Evolutionary conservation across 164 flowering plant species (phyloP), one percentile per base, ranked within the genome.

Genomic region (Berberis vulgaris): DNA sequence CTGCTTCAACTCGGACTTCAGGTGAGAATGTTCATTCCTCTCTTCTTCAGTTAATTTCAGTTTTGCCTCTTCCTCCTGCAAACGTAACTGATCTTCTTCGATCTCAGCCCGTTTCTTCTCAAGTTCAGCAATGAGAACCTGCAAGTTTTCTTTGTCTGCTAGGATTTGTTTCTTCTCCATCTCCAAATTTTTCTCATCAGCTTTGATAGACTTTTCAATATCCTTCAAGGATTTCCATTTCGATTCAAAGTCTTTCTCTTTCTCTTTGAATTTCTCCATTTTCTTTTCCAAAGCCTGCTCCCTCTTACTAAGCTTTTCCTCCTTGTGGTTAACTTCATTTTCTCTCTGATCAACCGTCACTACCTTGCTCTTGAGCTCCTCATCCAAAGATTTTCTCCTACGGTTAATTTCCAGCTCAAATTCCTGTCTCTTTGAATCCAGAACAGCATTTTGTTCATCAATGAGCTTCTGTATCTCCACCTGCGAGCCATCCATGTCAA

Each of bases 271-370:
- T 67, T 88, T 86, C 60, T 83, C 90, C 5, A 68, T 65, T 71
- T 81, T 91, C 74, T 76, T 84, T 68, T 85, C 84, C 62, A 95
- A 56, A 3, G 82, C 76, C 61, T 82, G 82, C 63, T 89, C 97
- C 45, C 68, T 74, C 71, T 82, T 91, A 38, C 45, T 56, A 67
- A 91, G 56, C 83, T 82, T 95, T 57, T 81, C 86, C 62, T 83
- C 91, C 65, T 44, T 78, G 70, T 82, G 97, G 49, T 69, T 77
- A 4, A 83, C 50, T 75, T 85, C 95, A 45, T 26, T 70, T 72
- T 84, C 82, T 64, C 68, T 83, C 58, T 76, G 72, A 62, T 78
- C 79, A 60, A 86, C n/a, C 38, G 62, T 71, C 61, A 70, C 67
- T 12, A 69, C 66, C 72, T 79, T 83, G 59, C 63, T 70, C 71